Conservation (phyloP, 108 stramenopile species). For the Fistulifera pelliculosa region DNA sequence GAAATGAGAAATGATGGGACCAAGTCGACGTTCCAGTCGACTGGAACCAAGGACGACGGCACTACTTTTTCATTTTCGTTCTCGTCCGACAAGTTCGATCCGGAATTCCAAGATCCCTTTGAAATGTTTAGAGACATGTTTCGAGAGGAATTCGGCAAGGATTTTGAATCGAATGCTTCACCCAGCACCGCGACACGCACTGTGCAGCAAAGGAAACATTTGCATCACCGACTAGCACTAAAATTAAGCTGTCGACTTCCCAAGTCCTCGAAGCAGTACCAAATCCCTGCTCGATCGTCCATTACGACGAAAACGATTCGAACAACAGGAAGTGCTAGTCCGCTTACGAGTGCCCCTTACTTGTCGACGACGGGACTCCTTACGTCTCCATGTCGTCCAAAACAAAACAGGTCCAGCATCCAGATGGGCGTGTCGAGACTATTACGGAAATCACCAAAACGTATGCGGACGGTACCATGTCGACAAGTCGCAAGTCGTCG, state of each 20-base stretch:
- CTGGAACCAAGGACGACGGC: neutral
- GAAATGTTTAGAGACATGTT: slow-evolving; percentile 1
- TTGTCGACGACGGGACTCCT: too few species aligned
- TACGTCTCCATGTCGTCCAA: neutral
- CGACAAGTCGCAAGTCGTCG: neutral
- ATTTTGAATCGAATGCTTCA: neutral
- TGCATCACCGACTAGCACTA: too few species aligned
- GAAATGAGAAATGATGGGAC: neutral
- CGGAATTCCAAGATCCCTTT: slow-evolving; percentile 6
- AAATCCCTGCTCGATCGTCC: too few species aligned
- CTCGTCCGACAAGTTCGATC: neutral
- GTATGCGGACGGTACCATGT: neutral
- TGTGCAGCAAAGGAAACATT: too few species aligned
- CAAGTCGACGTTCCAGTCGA: neutral
- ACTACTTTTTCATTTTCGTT: neutral
- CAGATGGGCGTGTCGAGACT: neutral
- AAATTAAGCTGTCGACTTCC: too few species aligned
- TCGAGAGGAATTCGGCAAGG: slow-evolving; percentile 2
- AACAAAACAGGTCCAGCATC: neutral
- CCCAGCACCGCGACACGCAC: too few species aligned
- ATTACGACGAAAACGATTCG: too few species aligned
- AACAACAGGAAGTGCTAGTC: too few species aligned
- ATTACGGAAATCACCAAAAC: slow-evolving; percentile 6
- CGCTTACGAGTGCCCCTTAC: too few species aligned
- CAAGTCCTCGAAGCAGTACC: too few species aligned